A percentile compares a stretch with the other conserved stretches of the same genome.
phyloP scores from a whole-genome alignment of 2,329 filamentous ascomycete genomes.

The Penicillium sp. region DNA sequence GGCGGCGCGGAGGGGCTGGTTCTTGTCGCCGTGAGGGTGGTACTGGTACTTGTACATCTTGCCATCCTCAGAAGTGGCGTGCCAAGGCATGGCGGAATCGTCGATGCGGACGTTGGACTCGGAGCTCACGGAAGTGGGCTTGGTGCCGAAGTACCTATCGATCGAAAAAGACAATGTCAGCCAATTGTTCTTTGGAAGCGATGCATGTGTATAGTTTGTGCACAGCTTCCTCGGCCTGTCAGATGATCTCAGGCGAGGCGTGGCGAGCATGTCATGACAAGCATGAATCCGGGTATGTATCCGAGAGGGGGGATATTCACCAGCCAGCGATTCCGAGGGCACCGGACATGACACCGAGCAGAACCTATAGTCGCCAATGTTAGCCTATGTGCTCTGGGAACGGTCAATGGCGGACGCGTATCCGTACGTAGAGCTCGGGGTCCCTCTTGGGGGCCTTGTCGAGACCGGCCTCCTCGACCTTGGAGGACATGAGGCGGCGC shows the following conservation, averaged over 20 bases:
- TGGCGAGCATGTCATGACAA: slow-evolving; percentile 58
- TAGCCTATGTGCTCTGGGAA: slow-evolving; percentile 11
- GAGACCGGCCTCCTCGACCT: slow-evolving; percentile 51
- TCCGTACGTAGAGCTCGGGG: slow-evolving; percentile 70
- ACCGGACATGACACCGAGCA: slow-evolving; percentile 85
- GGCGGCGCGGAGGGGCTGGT: slow-evolving; percentile 75
- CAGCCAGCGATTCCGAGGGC: slow-evolving; percentile 85
- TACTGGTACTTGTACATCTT: slow-evolving; percentile 72
- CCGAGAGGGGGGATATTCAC: slow-evolving; percentile 35
- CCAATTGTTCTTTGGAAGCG: background rate
- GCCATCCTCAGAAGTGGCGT: slow-evolving; percentile 62
- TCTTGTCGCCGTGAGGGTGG: slow-evolving; percentile 80
- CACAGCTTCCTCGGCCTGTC: background rate
- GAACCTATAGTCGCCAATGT: slow-evolving; percentile 59
- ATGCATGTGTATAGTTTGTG: background rate
- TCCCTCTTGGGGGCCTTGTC: slow-evolving; percentile 66
- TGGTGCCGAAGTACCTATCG: slow-evolving; percentile 62
- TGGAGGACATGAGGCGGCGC: slow-evolving; percentile 42
- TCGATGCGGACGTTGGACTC: slow-evolving; percentile 74
- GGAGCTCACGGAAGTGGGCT: slow-evolving; percentile 80
- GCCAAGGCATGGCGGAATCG: slow-evolving; percentile 85
- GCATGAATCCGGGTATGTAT: slow-evolving; percentile 7
- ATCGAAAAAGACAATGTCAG: slow-evolving; percentile 10
- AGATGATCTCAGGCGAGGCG: slow-evolving; percentile 29
- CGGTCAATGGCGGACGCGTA: slow-evolving; percentile 12